Conservation (phyloP, 106 monocot species). For the Posidonia australis region DNA sequence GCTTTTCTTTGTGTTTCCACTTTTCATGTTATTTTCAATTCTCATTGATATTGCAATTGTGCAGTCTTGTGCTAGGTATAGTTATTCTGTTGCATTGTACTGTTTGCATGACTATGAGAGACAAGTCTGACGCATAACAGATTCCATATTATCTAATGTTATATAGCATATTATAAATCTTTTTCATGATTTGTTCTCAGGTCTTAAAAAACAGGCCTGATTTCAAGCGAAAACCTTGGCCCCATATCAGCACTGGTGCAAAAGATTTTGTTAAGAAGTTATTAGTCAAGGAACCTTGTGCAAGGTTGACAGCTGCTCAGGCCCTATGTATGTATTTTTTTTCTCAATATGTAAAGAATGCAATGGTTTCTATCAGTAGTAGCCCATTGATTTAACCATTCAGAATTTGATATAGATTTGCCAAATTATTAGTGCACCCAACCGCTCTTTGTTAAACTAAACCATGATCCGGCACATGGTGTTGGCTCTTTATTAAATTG, state of each 20-base stretch:
- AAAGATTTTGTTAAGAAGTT: slow-evolving; percentile 89
- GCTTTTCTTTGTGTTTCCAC: background rate
- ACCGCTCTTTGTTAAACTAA: background rate
- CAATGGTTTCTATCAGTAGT: too few species aligned
- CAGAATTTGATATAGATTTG: background rate
- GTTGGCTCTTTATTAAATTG: background rate
- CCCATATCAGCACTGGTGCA: slow-evolving; percentile 57
- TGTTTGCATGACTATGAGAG: background rate
- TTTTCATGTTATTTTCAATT: background rate
- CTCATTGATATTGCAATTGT: too few species aligned
- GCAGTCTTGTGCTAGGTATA: too few species aligned
- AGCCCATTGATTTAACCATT: background rate
- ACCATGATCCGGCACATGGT: background rate
- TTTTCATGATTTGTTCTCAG: slow-evolving; percentile 20
- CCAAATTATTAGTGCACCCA: background rate
- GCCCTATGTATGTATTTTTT: slow-evolving; percentile 76
- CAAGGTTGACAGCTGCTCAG: slow-evolving; percentile 86
- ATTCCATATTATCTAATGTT: background rate
- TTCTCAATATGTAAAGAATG: background rate
- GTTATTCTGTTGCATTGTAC: too few species aligned
- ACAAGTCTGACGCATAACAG: background rate
- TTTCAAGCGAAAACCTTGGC: slow-evolving; percentile 89
- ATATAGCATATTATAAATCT: background rate
- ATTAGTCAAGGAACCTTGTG: slow-evolving; percentile 72
- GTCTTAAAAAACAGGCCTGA: slow-evolving; percentile 88